A percentile compares a stretch with the other conserved stretches of the same genome.
These are phyloP conservation scores for Adenanthera pavonina DNA, from an alignment of 306 rosid species.

Conservation along the genomic window DNA sequence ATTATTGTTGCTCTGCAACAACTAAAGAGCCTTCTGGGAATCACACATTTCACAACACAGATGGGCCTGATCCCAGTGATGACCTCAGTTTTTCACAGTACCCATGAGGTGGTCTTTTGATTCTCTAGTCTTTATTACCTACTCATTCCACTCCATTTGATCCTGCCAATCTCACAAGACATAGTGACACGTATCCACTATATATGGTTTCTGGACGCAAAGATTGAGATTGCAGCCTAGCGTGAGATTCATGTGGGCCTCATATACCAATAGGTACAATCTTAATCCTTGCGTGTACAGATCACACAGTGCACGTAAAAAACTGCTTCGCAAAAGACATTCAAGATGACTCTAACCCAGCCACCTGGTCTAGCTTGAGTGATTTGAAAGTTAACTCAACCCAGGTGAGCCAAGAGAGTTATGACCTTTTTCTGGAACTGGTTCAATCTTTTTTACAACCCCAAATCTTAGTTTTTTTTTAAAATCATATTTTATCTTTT, in stretches of 20 bases:
- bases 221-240: background rate
- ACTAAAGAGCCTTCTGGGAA: slow-evolving; percentile 88
- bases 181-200: too few species aligned
- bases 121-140: background rate
- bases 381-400: background rate
- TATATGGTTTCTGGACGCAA: too few species aligned
- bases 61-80: slow-evolving; percentile 84
- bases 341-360: background rate
- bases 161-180: background rate
- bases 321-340: background rate
- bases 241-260: background rate
- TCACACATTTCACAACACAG: slow-evolving; percentile 72
- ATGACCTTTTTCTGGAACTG: background rate
- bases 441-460: background rate
- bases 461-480: background rate
- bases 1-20: slow-evolving; percentile 91
- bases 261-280: background rate
- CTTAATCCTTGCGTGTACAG: background rate
- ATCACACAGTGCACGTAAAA: background rate
- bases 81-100: slow-evolving; percentile 69
- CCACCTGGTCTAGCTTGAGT: background rate
- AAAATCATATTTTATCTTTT: background rate
- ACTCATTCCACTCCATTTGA: background rate
- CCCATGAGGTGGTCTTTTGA: slow-evolving; percentile 72
- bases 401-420: background rate